These are phyloP conservation scores for Gossypium bickii DNA, from an alignment of 345 rosid species.

Conservation along the genomic window DNA sequence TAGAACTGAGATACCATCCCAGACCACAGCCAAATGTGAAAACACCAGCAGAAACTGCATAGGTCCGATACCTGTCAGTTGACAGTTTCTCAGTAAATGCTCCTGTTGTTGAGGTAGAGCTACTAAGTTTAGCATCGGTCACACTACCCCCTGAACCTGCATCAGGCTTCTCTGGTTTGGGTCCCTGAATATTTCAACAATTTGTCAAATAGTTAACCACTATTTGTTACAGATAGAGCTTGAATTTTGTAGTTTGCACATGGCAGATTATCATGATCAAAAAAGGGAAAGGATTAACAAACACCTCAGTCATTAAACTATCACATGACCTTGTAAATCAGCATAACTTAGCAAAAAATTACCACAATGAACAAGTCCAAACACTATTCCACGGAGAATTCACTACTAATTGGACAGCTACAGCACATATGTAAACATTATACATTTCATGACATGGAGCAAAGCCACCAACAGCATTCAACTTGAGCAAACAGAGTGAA, in stretches of 20 bases:
- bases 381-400: background rate
- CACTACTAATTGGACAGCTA: background rate
- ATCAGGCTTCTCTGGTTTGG: conserved; percentile 50
- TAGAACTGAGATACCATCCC: conserved; percentile 83
- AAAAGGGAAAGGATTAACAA: background rate
- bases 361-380: background rate
- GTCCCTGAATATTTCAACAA: conserved; percentile 46
- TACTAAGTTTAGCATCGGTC: conserved; percentile 39
- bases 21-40: conserved; percentile 53
- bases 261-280: background rate
- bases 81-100: conserved; percentile 58
- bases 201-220: background rate
- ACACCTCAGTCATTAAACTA: background rate
- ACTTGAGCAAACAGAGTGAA: background rate
- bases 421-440: background rate
- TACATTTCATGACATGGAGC: background rate
- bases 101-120: conserved; percentile 42
- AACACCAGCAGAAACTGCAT: conserved; percentile 72
- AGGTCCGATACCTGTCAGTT: conserved; percentile 66
- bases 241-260: background rate
- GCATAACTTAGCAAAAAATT: background rate
- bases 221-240: background rate
- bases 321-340: conserved; percentile 4
- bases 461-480: background rate
- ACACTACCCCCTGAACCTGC: conserved; percentile 33